Evolutionary conservation across 2,329 filamentous ascomycete species (phyloP).

Genomic region (Clonostachys solani): DNA sequence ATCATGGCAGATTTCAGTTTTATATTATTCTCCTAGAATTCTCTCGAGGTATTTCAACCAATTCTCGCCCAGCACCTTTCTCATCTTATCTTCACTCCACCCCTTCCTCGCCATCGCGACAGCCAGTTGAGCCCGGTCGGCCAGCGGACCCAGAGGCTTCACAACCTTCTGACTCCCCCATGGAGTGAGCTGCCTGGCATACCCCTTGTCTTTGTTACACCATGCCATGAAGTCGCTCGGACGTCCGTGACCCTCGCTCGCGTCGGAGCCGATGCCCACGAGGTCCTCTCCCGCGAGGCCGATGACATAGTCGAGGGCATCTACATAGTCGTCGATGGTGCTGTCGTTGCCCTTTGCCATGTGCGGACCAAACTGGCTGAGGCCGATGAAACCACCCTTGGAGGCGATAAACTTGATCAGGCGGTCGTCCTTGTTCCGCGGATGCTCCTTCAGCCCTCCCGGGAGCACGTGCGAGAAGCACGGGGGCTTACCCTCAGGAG

Average conservation of each 20-base stretch:
- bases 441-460: slow-evolving; percentile 23
- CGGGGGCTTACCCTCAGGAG: slow-evolving; percentile 26
- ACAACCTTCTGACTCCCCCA: slow-evolving; percentile 33
- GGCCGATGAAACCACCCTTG: slow-evolving; percentile 29
- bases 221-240: slow-evolving; percentile 32
- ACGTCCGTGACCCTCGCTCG: slow-evolving; percentile 28
- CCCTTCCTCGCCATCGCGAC: slow-evolving; percentile 28
- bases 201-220: slow-evolving; percentile 35
- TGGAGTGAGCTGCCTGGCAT: slow-evolving; percentile 26
- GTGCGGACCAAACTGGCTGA: slow-evolving; percentile 31
- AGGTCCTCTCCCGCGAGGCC: slow-evolving; percentile 26
- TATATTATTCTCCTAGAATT: slow-evolving; percentile 13
- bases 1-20: background rate
- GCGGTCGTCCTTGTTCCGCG: slow-evolving; percentile 29
- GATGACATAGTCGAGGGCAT: slow-evolving; percentile 30
- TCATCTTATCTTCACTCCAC: slow-evolving; percentile 28
- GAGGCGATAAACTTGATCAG: slow-evolving; percentile 25
- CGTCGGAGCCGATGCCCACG: slow-evolving; percentile 29
- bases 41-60: slow-evolving; percentile 29
- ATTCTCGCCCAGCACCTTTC: slow-evolving; percentile 30
- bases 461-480: slow-evolving; percentile 32
- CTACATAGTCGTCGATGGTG: slow-evolving; percentile 33
- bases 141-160: slow-evolving; percentile 29
- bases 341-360: slow-evolving; percentile 32
- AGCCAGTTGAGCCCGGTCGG: slow-evolving; percentile 23